Conservation (phyloP, 2,329 filamentous ascomycete species). For the Didymella keratinophila region DNA sequence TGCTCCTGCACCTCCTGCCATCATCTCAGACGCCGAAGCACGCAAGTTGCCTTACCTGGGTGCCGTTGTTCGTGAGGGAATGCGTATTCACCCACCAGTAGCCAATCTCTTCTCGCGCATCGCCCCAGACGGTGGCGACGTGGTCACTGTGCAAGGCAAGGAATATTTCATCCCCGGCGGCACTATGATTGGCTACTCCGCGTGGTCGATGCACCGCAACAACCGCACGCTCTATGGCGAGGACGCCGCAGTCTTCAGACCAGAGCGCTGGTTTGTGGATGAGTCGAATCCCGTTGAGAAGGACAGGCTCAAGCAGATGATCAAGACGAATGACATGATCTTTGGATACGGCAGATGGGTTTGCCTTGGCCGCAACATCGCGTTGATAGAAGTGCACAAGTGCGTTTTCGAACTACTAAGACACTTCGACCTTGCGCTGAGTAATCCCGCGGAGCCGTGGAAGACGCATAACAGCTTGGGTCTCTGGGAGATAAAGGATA, state of each 20-base stretch:
- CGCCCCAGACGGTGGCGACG: conserved; percentile 44
- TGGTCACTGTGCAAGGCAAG: conserved; percentile 37
- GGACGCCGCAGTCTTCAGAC: conserved; percentile 58
- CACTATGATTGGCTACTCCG: conserved; percentile 46
- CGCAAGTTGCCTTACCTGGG: conserved; percentile 55
- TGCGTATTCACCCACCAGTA: conserved; percentile 56
- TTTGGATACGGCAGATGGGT: conserved; percentile 50
- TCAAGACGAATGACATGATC: conserved; percentile 44
- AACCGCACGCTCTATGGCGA: conserved; percentile 43
- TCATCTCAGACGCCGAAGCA: conserved; percentile 60
- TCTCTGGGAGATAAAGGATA: conserved; percentile 42
- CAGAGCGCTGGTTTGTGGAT: conserved; percentile 58
- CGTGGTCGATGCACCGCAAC: conserved; percentile 44
- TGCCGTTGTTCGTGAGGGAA: conserved; percentile 58
- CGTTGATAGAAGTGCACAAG: conserved; percentile 51
- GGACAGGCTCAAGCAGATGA: conserved; percentile 43
- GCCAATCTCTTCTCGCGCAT: conserved; percentile 44
- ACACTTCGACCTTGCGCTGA: conserved; percentile 45
- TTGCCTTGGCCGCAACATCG: conserved; percentile 47
- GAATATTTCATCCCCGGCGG: conserved; percentile 47
- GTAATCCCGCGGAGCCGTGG: conserved; percentile 43
- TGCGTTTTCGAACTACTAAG: conserved; percentile 52
- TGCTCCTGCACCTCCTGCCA: conserved; percentile 40
- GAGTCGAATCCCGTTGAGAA: conserved; percentile 29
- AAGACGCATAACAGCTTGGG: conserved; percentile 39